These are phyloP conservation scores for Macrotyloma uniflorum DNA, from an alignment of 306 rosid genomes.

Conservation along the genomic window DNA sequence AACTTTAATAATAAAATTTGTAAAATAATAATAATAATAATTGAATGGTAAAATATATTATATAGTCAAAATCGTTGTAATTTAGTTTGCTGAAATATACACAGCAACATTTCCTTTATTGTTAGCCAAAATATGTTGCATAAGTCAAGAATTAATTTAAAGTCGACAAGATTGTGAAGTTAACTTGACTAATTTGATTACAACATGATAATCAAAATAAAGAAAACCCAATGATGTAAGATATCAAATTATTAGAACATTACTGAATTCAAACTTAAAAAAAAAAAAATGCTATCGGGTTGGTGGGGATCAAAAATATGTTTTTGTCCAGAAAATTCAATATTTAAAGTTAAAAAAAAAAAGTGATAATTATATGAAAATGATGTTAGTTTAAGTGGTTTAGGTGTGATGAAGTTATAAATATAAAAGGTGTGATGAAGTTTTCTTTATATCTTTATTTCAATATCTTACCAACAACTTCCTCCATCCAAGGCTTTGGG, in stretches of 20 bases:
- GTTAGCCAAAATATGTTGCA: background rate
- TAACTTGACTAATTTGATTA: slow-evolving; percentile 37
- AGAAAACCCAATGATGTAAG: background rate
- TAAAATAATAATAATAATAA: no score
- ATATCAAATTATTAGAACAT: background rate
- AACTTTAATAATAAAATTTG: no score
- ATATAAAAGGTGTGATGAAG: slow-evolving; percentile 43
- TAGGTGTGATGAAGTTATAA: no score
- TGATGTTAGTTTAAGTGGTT: slow-evolving; percentile 38
- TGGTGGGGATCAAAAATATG: background rate
- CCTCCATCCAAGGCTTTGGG: slow-evolving; percentile 40
- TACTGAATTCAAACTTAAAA: background rate
- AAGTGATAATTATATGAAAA: slow-evolving; percentile 26
- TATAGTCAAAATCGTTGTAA: background rate
- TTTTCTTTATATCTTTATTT: slow-evolving; percentile 38
- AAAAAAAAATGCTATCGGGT: background rate
- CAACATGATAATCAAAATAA: background rate
- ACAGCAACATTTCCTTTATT: background rate
- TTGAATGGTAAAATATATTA: no score
- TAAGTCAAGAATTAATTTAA: background rate
- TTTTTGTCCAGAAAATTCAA: no score
- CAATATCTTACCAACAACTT: background rate
- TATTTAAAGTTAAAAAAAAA: no score
- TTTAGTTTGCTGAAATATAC: background rate
- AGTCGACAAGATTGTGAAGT: background rate